These are phyloP conservation scores for Chalciporus sphaerocephalus DNA, from an alignment of 768 basidiomycete species.

Conservation along the genomic window DNA sequence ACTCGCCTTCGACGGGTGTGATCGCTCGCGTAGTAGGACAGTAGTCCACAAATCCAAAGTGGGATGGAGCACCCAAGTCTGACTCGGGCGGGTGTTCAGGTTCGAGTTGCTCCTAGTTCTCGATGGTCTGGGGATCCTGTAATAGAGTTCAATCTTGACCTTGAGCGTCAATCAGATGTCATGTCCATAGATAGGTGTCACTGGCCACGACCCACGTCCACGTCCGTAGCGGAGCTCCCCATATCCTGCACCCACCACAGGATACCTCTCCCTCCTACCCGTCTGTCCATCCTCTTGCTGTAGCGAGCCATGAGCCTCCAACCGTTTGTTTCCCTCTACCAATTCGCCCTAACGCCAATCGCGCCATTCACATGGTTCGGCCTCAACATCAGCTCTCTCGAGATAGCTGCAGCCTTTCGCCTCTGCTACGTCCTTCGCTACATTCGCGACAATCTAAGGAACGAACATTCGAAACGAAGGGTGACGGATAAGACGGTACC, in stretches of 20 bases:
- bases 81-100: too few relatives aligned
- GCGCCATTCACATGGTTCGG: conserved; percentile 69
- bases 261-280: background rate
- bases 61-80: too few relatives aligned
- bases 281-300: background rate
- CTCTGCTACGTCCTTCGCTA: conserved; percentile 69
- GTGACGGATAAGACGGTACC: conserved; percentile 30
- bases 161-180: too few relatives aligned
- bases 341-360: conserved; percentile 52
- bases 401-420: conserved; percentile 62
- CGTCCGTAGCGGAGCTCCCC: background rate
- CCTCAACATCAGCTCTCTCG: conserved; percentile 54
- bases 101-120: too few relatives aligned
- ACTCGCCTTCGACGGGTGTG: too few relatives aligned
- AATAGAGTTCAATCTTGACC: too few relatives aligned
- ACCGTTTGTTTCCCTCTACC: conserved; percentile 49
- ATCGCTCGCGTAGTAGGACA: too few relatives aligned
- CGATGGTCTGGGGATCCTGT: too few relatives aligned
- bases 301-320: conserved; percentile 30
- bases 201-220: too few relatives aligned
- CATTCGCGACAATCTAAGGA: conserved; percentile 48
- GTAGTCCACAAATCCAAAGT: too few relatives aligned
- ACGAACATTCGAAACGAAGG: conserved; percentile 40
- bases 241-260: background rate
- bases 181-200: background rate